phyloP scores from a whole-genome alignment of 2,329 filamentous ascomycete genomes.

The Atkinsonella hypoxylon region DNA sequence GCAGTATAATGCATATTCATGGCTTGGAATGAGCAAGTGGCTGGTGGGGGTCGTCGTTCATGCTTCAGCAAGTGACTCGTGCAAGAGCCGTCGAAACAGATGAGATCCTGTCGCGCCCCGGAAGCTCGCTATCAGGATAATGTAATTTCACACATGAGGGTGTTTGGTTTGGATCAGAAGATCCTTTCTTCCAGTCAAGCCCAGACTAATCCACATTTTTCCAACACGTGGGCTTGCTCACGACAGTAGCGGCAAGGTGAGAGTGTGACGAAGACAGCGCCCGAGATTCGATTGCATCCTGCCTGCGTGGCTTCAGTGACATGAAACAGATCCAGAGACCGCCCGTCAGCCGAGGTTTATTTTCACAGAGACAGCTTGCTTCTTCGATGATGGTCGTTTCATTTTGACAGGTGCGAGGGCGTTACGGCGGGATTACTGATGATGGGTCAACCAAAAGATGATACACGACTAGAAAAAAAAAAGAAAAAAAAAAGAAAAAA shows the following conservation, averaged over 20 bases:
- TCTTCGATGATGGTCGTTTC: not conserved
- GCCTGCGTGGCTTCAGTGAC: too few species aligned
- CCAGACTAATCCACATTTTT: not conserved
- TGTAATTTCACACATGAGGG: not conserved
- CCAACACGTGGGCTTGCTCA: not conserved
- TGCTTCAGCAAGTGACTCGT: not conserved
- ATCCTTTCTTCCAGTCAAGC: not conserved
- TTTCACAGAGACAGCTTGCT: not conserved
- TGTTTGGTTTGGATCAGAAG: not conserved
- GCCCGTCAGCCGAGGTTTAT: not conserved
- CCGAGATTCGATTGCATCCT: too few species aligned
- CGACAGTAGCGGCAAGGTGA: too few species aligned
- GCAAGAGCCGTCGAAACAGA: slow-evolving; percentile 5
- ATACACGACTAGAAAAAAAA: not conserved
- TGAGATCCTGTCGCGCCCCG: slow-evolving; percentile 1
- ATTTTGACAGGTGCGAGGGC: not conserved
- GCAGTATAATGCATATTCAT: not conserved
- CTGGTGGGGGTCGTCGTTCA: not conserved
- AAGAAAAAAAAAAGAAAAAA: not conserved
- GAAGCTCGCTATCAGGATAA: not conserved
- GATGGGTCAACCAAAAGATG: not conserved
- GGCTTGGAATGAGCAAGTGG: slow-evolving; percentile 1
- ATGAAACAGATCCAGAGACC: too few species aligned
- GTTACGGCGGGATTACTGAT: not conserved
- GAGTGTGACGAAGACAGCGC: too few species aligned